Conservation (phyloP, 768 basidiomycete species). For the Baorangia bicolor region DNA sequence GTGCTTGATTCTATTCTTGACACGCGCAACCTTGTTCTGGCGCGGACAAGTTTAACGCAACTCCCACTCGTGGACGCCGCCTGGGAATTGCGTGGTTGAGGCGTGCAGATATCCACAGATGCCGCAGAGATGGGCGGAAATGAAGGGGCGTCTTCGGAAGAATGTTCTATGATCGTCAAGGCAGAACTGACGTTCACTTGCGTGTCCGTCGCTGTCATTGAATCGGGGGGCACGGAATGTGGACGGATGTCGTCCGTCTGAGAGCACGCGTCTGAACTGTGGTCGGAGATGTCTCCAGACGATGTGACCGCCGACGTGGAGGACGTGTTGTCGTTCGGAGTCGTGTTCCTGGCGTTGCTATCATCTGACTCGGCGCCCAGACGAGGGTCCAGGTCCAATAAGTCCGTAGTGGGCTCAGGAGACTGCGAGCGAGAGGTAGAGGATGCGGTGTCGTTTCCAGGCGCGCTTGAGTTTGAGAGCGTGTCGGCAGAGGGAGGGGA, state of each 20-base stretch:
- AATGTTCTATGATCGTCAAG: constrained; percentile 2
- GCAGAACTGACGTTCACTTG: background rate
- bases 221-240: background rate
- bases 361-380: constrained; percentile 6
- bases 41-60: constrained; percentile 17
- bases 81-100: constrained; percentile 14
- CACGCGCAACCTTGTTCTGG: constrained; percentile 19
- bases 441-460: constrained; percentile 13
- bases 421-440: constrained; percentile 25
- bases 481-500: constrained; percentile 7
- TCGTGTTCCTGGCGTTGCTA: background rate
- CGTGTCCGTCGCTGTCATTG: constrained; percentile 1
- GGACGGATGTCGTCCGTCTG: background rate
- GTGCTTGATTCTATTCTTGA: constrained; percentile 11
- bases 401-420: constrained; percentile 5
- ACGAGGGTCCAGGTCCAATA: background rate
- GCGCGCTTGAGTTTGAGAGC: constrained; percentile 2
- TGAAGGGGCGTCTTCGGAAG: constrained; percentile 9
- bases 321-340: background rate
- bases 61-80: constrained; percentile 3
- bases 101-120: constrained; percentile 1
- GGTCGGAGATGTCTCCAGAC: constrained; percentile 7
- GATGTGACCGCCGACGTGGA: background rate
- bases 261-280: background rate
- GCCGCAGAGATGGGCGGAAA: constrained; percentile 10